Percentiles rank a stretch among this genome's conserved stretches.
Evolutionary conservation across 306 rosid species (phyloP).

Genomic region (Vigna reflexopilosa): DNA sequence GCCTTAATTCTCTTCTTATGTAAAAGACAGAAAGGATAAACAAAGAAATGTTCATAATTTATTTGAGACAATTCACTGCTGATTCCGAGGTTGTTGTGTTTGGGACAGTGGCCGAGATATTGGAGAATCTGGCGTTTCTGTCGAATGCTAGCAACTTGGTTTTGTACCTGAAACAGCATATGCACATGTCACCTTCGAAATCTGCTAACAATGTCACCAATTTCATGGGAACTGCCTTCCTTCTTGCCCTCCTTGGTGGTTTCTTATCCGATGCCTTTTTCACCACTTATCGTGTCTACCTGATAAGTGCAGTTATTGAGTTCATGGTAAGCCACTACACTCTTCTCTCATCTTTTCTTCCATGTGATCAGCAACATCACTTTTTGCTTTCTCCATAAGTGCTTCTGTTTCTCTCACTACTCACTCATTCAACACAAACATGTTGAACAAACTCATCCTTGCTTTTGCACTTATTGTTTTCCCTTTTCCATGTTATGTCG

Average conservation of each 20-base stretch:
- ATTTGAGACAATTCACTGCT: background rate
- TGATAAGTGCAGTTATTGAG: constrained; percentile 81
- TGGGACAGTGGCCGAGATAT: constrained; percentile 70
- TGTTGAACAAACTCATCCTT: background rate
- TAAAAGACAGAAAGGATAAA: background rate
- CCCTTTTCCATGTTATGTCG: constrained; percentile 5
- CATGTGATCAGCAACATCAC: constrained; percentile 11
- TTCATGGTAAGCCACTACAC: constrained; percentile 62
- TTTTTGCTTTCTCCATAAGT: background rate
- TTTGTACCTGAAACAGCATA: constrained; percentile 58
- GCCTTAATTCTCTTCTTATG: too few species aligned
- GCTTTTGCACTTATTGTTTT: constrained; percentile 14
- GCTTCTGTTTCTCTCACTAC: background rate
- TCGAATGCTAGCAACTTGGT: constrained; percentile 99
- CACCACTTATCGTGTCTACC: constrained; percentile 83
- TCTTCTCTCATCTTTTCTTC: constrained; percentile 1
- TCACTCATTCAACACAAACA: background rate
- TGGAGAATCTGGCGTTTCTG: constrained; percentile 89
- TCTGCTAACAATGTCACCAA: constrained; percentile 89
- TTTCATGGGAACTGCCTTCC: constrained; percentile 98
- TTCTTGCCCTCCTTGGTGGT: constrained; percentile 96
- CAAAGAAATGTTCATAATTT: background rate
- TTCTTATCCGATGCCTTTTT: constrained; percentile 85
- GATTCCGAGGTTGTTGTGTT: constrained; percentile 1
- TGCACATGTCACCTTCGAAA: constrained; percentile 87